Evolutionary conservation across 2,329 filamentous ascomycete genomes (phyloP).

Genomic region (Cryphonectria carpinicola): DNA sequence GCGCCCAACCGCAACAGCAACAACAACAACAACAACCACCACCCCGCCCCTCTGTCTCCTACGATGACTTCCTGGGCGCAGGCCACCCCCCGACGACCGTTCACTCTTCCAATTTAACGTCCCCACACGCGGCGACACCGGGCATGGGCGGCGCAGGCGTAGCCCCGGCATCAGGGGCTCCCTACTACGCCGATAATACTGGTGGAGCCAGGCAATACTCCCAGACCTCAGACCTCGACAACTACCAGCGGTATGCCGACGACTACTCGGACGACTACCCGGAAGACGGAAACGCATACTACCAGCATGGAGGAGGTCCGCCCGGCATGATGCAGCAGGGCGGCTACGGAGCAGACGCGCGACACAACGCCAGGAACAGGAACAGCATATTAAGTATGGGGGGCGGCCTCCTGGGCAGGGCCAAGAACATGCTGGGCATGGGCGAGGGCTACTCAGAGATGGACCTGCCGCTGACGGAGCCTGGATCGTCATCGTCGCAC

Average conservation of each 20-base stretch:
- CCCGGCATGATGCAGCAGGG: slow-evolving; percentile 50
- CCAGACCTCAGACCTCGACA: slow-evolving; percentile 81
- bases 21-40: slow-evolving; percentile 49
- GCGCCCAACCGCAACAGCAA: slow-evolving; percentile 51
- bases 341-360: slow-evolving; percentile 49
- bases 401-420: slow-evolving; percentile 81
- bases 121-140: slow-evolving; percentile 40
- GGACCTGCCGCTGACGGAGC: slow-evolving; percentile 92
- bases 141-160: slow-evolving; percentile 35
- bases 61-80: slow-evolving; percentile 90
- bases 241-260: slow-evolving; percentile 89
- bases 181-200: slow-evolving; percentile 43
- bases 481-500: slow-evolving; percentile 49
- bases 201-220: slow-evolving; percentile 55
- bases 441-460: slow-evolving; percentile 92
- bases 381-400: slow-evolving; percentile 89
- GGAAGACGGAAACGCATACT: slow-evolving; percentile 79
- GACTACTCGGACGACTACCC: slow-evolving; percentile 77
- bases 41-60: slow-evolving; percentile 83
- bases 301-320: slow-evolving; percentile 70
- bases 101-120: slow-evolving; percentile 42
- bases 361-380: slow-evolving; percentile 69
- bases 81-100: slow-evolving; percentile 50
- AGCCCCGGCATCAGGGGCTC: slow-evolving; percentile 38
- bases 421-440: slow-evolving; percentile 92